A percentile compares a stretch with the other conserved stretches of the same genome.
Conservation (phyloP, 2,329 filamentous ascomycete genomes). For the Hymenoscyphus salicellus region DNA sequence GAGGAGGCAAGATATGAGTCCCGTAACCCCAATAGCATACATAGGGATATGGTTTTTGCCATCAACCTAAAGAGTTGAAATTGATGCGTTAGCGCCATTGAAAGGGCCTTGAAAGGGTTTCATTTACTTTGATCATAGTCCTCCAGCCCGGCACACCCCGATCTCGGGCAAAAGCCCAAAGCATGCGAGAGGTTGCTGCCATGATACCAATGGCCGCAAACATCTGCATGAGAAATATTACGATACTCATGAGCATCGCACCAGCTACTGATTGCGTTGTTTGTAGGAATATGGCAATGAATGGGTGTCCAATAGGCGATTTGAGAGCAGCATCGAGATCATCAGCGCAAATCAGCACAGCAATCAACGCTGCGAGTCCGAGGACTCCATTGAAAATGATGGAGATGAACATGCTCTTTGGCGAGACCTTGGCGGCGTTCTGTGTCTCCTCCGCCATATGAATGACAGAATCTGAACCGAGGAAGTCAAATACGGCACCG, state of each 20-base stretch:
- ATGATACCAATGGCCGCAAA: constrained; percentile 36
- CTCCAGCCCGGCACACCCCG: constrained; percentile 27
- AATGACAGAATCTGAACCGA: constrained; percentile 5
- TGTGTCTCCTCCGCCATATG: constrained; percentile 45
- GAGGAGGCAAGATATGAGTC: constrained; percentile 10
- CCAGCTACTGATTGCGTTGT: constrained; percentile 41
- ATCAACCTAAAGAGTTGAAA: constrained; percentile 7
- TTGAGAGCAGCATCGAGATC: constrained; percentile 41
- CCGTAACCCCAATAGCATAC: constrained; percentile 1
- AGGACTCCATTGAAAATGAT: constrained; percentile 50
- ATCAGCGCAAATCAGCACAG: constrained; percentile 46
- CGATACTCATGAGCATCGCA: constrained; percentile 33
- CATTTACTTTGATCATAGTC: constrained; percentile 8
- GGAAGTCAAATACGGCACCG: constrained; percentile 6
- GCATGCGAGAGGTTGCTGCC: constrained; percentile 42
- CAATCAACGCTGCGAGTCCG: constrained; percentile 54
- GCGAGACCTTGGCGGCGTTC: constrained; percentile 49
- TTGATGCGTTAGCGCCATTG: not conserved
- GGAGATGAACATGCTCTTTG: constrained; percentile 48
- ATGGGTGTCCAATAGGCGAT: constrained; percentile 51
- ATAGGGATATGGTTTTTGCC: constrained; percentile 9
- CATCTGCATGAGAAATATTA: constrained; percentile 36
- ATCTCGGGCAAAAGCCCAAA: constrained; percentile 45
- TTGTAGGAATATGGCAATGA: constrained; percentile 55
- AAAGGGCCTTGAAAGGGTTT: not conserved